Evolutionary conservation across 148 eudicot genomes (phyloP), one percentile per base, ranked within the genome.

Genomic region (Hydrangea macrophylla): DNA sequence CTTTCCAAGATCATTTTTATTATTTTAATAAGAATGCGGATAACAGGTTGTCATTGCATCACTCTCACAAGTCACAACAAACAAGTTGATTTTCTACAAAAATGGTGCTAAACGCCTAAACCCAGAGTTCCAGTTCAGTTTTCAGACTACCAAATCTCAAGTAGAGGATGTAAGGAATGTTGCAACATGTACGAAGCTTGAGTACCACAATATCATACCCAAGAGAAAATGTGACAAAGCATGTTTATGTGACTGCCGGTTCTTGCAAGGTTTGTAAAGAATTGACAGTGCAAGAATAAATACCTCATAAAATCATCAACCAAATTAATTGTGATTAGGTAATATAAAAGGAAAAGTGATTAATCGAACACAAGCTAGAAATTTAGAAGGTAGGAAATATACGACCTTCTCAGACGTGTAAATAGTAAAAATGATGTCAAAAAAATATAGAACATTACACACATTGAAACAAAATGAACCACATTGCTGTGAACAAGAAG

Each of bases 281-380:
- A 48, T 48, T 17, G n/a, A 23, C 32, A 12, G 13, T 55, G 65
- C 56, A n/a, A 54, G 53, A 11, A 58, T 42, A 73, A 73, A 25
- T 74, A 91, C 99, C 83, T 79, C 22, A 97, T 78, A 72, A 91
- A 94, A 84, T 94, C 99, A 83, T 94, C 99, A 66, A 91, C 80
- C 86, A 94, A 68, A 73, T 94, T 94, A 70, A 94, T 81, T 8
- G 99, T 94, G 62, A 94, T 71, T n/a, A n/a, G n/a, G n/a, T n/a
- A n/a, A n/a, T n/a, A n/a, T n/a, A n/a, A n/a, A n/a, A n/a, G n/a
- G n/a, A n/a, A n/a, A n/a, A n/a, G n/a, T n/a, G n/a, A n/a, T n/a
- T n/a, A n/a, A n/a, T n/a, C n/a, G n/a, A n/a, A n/a, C n/a, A n/a
- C n/a, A n/a, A n/a, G n/a, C n/a, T n/a, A n/a, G n/a, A n/a, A n/a